Evolutionary conservation across 257 asterid genomes (phyloP).

Genomic region (Capsicum pubescens): DNA sequence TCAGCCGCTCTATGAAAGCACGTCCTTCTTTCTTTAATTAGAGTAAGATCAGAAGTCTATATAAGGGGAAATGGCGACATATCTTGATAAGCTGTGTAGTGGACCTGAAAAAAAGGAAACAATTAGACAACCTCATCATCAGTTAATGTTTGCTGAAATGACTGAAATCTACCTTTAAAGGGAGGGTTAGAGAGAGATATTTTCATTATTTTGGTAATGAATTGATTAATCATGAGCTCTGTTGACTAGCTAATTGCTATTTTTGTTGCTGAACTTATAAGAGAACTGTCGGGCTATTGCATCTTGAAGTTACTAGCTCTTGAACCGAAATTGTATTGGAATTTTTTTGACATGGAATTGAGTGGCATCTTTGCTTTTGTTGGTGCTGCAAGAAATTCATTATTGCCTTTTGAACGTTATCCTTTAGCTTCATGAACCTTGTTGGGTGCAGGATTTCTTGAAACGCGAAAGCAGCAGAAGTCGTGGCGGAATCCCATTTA

Average conservation of each 20-base stretch:
- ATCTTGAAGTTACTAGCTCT: background rate
- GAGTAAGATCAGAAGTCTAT: background rate
- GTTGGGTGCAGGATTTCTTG: slow-evolving; percentile 64
- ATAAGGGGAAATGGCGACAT: background rate
- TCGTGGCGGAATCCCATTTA: slow-evolving; percentile 66
- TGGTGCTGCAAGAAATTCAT: background rate
- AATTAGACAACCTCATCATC: background rate
- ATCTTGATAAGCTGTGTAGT: background rate
- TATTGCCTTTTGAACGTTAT: background rate
- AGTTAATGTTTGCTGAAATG: background rate
- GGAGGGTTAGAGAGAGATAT: background rate
- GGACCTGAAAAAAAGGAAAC: background rate
- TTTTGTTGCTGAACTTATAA: background rate
- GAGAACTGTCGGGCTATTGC: background rate
- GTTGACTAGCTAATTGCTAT: slow-evolving; percentile 12
- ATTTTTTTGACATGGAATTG: background rate
- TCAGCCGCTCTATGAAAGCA: background rate
- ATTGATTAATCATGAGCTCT: background rate
- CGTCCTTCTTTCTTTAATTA: background rate
- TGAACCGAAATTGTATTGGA: slow-evolving; percentile 12
- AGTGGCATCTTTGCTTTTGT: background rate
- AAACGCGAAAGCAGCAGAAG: slow-evolving; percentile 64
- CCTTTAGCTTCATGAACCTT: slow-evolving; percentile 15
- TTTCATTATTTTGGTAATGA: slow-evolving; percentile 3
- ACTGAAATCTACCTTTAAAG: background rate